Evolutionary conservation across 73 alveolate species (phyloP).

Genomic region (Breviolum minutum): DNA sequence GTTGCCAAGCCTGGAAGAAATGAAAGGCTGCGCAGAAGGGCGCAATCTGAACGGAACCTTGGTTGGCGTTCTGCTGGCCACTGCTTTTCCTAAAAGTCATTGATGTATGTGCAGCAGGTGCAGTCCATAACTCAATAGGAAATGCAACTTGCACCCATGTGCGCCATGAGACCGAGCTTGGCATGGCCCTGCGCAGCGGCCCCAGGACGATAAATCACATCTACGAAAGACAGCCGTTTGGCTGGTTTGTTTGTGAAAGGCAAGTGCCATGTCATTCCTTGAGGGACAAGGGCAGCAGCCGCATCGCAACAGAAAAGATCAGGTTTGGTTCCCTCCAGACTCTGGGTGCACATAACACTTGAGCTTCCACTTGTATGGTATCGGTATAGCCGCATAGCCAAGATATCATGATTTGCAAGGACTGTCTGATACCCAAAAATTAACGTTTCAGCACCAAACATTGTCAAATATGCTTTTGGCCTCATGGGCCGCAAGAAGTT

Average conservation of each 20-base stretch:
- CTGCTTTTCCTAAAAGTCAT: neutral
- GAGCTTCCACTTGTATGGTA: too few relatives aligned
- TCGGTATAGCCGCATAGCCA: too few relatives aligned
- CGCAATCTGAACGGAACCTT: conserved; percentile 46
- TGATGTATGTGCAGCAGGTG: neutral
- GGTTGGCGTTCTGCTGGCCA: neutral
- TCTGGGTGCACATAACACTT: too few relatives aligned
- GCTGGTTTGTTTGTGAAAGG: neutral
- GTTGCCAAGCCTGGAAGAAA: conserved; percentile 11
- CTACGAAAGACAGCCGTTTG: neutral
- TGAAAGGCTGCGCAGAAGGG: conserved; percentile 74
- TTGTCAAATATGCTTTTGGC: too few relatives aligned
- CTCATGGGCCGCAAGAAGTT: too few relatives aligned
- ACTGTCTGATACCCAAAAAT: too few relatives aligned
- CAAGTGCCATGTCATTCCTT: neutral
- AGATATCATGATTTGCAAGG: too few relatives aligned
- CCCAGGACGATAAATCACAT: neutral
- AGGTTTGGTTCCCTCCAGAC: too few relatives aligned
- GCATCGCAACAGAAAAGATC: neutral
- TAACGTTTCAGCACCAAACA: too few relatives aligned
- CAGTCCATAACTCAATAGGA: neutral
- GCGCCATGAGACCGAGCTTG: conserved; percentile 16
- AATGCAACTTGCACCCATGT: neutral
- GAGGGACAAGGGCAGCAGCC: neutral
- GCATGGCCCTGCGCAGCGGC: neutral